Evolutionary conservation across 176 grass and related monocot genomes (phyloP).

Genomic region (Dendrocalamus sinicus): DNA sequence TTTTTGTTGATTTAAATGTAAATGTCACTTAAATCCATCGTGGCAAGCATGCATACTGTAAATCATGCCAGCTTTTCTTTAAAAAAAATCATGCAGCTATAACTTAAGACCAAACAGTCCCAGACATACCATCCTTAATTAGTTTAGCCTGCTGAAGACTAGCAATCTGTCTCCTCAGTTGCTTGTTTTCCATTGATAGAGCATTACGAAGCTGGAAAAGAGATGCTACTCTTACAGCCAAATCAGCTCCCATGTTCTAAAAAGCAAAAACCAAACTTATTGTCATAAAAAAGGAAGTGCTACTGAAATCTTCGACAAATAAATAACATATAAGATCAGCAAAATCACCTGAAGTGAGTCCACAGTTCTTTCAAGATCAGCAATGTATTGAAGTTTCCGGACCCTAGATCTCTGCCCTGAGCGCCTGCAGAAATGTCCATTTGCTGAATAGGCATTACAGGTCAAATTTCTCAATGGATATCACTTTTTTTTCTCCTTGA

Average conservation of each 20-base stretch:
- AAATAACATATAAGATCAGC: constrained; percentile 38
- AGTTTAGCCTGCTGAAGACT: constrained; percentile 79
- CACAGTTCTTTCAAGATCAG: constrained; percentile 93
- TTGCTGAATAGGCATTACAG: constrained; percentile 8
- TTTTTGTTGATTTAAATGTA: constrained; percentile 10
- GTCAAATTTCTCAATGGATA: not conserved
- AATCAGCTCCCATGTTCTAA: constrained; percentile 82
- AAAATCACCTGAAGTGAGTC: constrained; percentile 75
- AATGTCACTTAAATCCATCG: not conserved
- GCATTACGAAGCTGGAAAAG: constrained; percentile 80
- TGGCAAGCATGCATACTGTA: constrained; percentile 3
- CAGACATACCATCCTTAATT: constrained; percentile 77
- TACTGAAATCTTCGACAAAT: constrained; percentile 21
- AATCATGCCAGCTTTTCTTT: constrained; percentile 19
- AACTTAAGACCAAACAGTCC: constrained; percentile 6
- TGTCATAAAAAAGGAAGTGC: not conserved
- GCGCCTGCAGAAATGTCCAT: constrained; percentile 62
- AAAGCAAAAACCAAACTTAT: constrained; percentile 38
- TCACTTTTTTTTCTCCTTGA: constrained; percentile 5
- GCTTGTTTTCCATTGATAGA: constrained; percentile 87
- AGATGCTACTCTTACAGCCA: constrained; percentile 77
- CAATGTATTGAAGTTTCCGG: constrained; percentile 95
- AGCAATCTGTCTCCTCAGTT: constrained; percentile 68
- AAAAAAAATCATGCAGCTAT: not conserved
- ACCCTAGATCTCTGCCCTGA: constrained; percentile 98